Evolutionary conservation across 2,329 filamentous ascomycete genomes (phyloP), one percentile per base, ranked within the genome.

Genomic region (Paracamarosporium sp.): DNA sequence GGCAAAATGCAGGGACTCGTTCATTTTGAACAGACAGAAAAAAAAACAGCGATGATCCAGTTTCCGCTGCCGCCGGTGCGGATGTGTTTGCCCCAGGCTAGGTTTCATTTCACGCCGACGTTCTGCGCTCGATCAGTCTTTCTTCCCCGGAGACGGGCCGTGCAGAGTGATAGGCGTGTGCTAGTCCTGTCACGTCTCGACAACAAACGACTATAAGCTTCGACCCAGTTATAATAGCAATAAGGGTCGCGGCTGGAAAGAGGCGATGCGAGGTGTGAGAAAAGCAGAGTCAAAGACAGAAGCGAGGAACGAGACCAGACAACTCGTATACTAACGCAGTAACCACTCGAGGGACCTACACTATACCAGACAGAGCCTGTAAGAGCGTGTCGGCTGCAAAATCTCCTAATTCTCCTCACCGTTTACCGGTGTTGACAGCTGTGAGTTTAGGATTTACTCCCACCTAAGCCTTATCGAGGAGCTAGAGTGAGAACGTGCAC

Each of bases 41-140:
- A 8, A 53, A 44, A 8, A 53, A 17, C 38, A 44, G 13, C 38
- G 27, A 33, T 53, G 50, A 45, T 53, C 38, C 38, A 33, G 36
- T n/a, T 5, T 35, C 36, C 31, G 27, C 27, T 30, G 24, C 25
- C 9, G 46, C 44, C 38, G 28, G 51, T 33, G 45, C 40, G 36
- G n/a, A 24, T 47, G 50, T 53, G 50, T 56, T 59, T 60, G 48
- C 45, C 41, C 43, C 41, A 48, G 43, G 27, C 41, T 44, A 47
- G 40, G 53, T 59, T 59, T 59, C 57, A 59, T 56, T 59, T 45
- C 57, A 56, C 33, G 33, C 48, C 53, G n/a, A 43, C n/a, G n/a
- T 40, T 28, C 15, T 31, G 53, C 48, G 50, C 22, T 38, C 13
- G 36, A 33, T 28, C 28, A 27, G 33, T 47, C 52, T 50, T 38